phyloP scores from a whole-genome alignment of 345 rosid species.

The Rhizophora apiculata region DNA sequence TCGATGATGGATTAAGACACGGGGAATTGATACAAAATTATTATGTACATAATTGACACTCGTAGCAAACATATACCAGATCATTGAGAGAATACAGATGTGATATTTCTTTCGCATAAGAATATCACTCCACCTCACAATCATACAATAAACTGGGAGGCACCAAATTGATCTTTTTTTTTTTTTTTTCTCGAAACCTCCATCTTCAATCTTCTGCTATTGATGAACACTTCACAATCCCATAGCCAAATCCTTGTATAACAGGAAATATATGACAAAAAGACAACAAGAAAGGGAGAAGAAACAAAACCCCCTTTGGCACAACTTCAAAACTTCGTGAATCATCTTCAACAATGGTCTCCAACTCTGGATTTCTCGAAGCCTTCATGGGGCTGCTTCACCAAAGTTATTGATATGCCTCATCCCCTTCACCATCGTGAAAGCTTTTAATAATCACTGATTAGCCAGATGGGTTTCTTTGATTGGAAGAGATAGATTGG shows the following conservation, averaged over 20 bases:
- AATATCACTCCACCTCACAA: not conserved
- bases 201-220: not conserved
- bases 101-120: not conserved
- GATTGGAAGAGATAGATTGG: not conserved
- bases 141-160: not conserved
- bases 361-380: conserved; percentile 34
- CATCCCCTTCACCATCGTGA: conserved; percentile 35
- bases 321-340: conserved; percentile 13
- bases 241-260: conserved; percentile 20
- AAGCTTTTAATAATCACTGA: not conserved
- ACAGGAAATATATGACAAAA: conserved; percentile 33
- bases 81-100: not conserved
- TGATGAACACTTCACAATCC: not conserved
- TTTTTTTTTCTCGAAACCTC: not conserved
- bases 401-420: conserved; percentile 39
- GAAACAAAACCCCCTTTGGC: conserved; percentile 29
- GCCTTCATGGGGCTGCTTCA: conserved; percentile 37
- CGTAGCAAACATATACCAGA: too few species aligned
- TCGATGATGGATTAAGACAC: too few species aligned
- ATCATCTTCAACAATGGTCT: conserved; percentile 50
- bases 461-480: not conserved
- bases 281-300: conserved; percentile 42
- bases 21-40: too few species aligned
- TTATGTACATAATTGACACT: too few species aligned
- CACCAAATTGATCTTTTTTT: not conserved